Conservation (phyloP, 179 eudicot species). For the Nepenthes alata region DNA sequence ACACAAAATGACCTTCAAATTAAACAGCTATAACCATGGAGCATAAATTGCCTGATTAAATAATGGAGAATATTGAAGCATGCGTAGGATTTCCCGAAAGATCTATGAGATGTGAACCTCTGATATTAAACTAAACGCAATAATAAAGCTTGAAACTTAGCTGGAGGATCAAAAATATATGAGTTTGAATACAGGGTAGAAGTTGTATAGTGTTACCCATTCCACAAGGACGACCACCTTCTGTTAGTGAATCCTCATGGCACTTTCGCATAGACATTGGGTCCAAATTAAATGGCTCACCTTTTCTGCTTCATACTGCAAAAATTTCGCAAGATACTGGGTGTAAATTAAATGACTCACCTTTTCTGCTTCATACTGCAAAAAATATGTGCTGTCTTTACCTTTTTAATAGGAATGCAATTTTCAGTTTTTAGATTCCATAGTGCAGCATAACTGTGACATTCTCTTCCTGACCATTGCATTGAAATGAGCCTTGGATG, state of each 20-base stretch:
- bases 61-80: too few species aligned
- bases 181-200: background rate
- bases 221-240: too few species aligned
- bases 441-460: background rate
- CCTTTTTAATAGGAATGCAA: background rate
- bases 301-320: background rate
- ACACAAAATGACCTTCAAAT: too few species aligned
- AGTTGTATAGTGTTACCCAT: background rate
- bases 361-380: background rate
- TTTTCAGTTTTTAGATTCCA: background rate
- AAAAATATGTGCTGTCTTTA: background rate
- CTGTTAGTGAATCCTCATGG: background rate
- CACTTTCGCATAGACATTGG: too few species aligned
- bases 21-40: too few species aligned
- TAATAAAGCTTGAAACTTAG: too few species aligned
- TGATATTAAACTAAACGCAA: background rate
- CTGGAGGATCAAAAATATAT: too few species aligned
- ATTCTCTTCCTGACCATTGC: background rate
- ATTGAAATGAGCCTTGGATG: too few species aligned
- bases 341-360: background rate
- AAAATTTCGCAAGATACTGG: too few species aligned
- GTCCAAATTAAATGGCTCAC: background rate
- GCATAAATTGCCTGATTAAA: too few species aligned
- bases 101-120: too few species aligned
- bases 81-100: too few species aligned